These are phyloP conservation scores for Hydrangea macrophylla DNA, from an alignment of 148 eudicot species.

Conservation along the genomic window DNA sequence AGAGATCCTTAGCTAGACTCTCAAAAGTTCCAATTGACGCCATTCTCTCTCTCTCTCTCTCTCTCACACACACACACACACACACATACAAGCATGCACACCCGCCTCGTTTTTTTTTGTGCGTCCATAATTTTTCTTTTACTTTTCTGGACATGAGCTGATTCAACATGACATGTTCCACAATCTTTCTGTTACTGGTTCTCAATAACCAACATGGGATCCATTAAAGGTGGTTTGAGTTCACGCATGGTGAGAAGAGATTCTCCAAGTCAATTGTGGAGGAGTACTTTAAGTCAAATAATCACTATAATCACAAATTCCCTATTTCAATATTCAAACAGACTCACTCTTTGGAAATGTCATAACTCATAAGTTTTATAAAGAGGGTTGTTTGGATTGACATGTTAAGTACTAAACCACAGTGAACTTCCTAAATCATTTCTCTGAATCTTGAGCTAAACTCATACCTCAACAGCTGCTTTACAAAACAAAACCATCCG, in stretches of 20 bases:
- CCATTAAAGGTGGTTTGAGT: neutral
- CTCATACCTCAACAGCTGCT: constrained; percentile 94
- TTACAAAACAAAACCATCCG: constrained; percentile 95
- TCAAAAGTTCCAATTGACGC: too few species aligned
- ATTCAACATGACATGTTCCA: too few species aligned
- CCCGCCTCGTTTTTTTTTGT: too few species aligned
- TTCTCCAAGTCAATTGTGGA: neutral
- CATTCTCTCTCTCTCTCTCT: too few species aligned
- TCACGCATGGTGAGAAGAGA: neutral
- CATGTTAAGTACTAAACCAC: neutral
- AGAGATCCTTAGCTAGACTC: neutral
- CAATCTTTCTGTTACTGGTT: too few species aligned
- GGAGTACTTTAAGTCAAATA: neutral
- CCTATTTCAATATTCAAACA: neutral
- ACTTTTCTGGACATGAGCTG: too few species aligned
- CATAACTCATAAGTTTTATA: too few species aligned
- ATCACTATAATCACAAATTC: neutral
- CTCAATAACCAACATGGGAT: neutral
- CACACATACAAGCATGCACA: too few species aligned
- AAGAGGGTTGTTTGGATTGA: neutral
- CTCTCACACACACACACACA: too few species aligned
- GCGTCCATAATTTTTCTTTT: too few species aligned
- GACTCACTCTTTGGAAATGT: neutral
- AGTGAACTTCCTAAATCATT: neutral
- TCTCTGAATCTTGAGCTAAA: neutral